These are phyloP conservation scores for Flueggea neowawraea DNA, from an alignment of 441 rosid species.

Conservation along the genomic window DNA sequence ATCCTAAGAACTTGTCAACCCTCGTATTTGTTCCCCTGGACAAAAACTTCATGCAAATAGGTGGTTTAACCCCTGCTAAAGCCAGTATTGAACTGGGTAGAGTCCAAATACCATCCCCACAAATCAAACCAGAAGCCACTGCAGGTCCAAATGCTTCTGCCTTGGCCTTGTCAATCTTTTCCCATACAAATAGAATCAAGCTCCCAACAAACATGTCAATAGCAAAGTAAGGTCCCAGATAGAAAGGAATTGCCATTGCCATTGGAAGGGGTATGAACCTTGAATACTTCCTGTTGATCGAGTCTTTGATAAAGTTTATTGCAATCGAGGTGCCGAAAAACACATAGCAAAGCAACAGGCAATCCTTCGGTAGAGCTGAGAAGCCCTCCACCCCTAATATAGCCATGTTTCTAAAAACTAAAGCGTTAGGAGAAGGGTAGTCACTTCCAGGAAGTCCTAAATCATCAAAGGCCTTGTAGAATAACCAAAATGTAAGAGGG, in stretches of 20 bases:
- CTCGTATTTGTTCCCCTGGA: slow-evolving; percentile 25
- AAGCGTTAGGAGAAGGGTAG: slow-evolving; percentile 75
- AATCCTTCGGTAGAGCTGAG: slow-evolving; percentile 62
- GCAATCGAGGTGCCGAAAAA: slow-evolving; percentile 62
- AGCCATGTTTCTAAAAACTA: slow-evolving; percentile 61
- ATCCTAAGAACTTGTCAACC: too few relatives aligned
- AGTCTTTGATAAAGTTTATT: slow-evolving; percentile 54
- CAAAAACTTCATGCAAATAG: slow-evolving; percentile 89
- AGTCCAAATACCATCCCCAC: slow-evolving; percentile 92
- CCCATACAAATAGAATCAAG: slow-evolving; percentile 74
- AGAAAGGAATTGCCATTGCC: slow-evolving; percentile 98
- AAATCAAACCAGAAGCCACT: slow-evolving; percentile 87
- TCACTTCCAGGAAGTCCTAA: slow-evolving; percentile 46
- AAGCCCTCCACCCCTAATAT: slow-evolving; percentile 73
- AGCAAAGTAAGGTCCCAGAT: slow-evolving; percentile 74
- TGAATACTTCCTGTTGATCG: slow-evolving; percentile 35
- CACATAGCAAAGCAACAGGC: slow-evolving; percentile 67
- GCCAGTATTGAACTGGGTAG: slow-evolving; percentile 78
- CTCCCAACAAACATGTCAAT: slow-evolving; percentile 90
- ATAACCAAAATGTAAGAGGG: slow-evolving; percentile 94
- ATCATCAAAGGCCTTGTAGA: slow-evolving; percentile 74
- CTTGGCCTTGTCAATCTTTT: slow-evolving; percentile 48
- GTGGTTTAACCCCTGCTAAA: slow-evolving; percentile 67
- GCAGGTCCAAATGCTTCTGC: slow-evolving; percentile 81
- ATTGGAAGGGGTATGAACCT: slow-evolving; percentile 59